Conservation (phyloP, 306 rosid genomes). For the Lathyrus tuberosus region DNA sequence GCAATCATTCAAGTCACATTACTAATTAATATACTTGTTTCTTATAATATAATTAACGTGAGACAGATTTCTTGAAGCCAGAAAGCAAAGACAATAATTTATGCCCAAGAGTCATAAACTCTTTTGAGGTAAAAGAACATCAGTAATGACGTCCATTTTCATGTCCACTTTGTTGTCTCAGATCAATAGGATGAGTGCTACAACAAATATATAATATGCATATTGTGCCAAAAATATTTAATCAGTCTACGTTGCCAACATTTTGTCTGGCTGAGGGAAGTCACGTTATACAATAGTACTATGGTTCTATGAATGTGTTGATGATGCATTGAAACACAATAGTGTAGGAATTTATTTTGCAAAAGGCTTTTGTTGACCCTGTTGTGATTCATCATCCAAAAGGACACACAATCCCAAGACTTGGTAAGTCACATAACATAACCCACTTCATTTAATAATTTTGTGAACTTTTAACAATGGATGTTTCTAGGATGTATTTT, state of each 20-base stretch:
- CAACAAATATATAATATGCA: neutral
- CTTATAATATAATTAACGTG: slow-evolving; percentile 46
- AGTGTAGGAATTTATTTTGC: slow-evolving; percentile 20
- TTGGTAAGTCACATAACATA: slow-evolving; percentile 41
- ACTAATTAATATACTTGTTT: slow-evolving; percentile 4
- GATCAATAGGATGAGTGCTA: neutral
- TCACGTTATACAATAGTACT: slow-evolving; percentile 12
- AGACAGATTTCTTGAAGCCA: slow-evolving; percentile 47
- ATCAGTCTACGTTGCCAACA: neutral
- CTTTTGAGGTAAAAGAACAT: neutral
- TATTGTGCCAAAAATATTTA: neutral
- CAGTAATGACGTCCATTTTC: neutral
- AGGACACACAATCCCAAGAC: slow-evolving; percentile 54
- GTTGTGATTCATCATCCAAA: slow-evolving; percentile 53
- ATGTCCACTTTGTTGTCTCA: neutral
- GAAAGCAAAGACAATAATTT: slow-evolving; percentile 43
- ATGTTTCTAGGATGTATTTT: neutral
- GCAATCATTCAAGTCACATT: neutral
- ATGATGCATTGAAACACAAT: neutral
- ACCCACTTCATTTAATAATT: neutral
- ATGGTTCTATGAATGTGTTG: neutral
- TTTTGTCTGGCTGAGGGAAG: neutral
- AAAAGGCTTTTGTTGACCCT: slow-evolving; percentile 51
- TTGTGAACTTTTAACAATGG: neutral
- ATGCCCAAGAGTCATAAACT: neutral